phyloP scores from a whole-genome alignment of 1,139 yeast genomes.

The Zhuliangozyma blackwelliae region DNA sequence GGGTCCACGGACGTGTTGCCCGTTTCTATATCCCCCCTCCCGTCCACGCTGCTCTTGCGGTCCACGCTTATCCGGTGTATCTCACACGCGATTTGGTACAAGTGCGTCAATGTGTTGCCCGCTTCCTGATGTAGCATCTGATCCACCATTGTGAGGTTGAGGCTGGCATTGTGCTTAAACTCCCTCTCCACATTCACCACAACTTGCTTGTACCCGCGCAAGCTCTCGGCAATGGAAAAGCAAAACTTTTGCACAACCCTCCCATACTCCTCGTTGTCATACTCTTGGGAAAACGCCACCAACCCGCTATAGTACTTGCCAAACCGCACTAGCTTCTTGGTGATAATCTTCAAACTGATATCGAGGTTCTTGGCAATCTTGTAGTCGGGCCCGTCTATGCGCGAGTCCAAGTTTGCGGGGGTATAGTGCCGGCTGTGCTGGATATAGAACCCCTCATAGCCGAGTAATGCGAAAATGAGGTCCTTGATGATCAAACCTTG shows the following conservation, averaged over 20 bases:
- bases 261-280: slow-evolving; percentile 57
- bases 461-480: slow-evolving; percentile 61
- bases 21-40: neutral
- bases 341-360: slow-evolving; percentile 68
- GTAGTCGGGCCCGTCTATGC: slow-evolving; percentile 70
- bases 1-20: slow-evolving; percentile 14
- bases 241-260: slow-evolving; percentile 73
- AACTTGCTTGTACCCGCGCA: slow-evolving; percentile 44
- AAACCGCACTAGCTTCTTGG: slow-evolving; percentile 53
- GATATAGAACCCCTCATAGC: slow-evolving; percentile 77
- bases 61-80: slow-evolving; percentile 39
- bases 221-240: slow-evolving; percentile 47
- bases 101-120: slow-evolving; percentile 39
- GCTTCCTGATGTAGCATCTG: slow-evolving; percentile 28
- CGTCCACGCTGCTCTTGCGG: slow-evolving; percentile 9
- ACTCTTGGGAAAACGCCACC: slow-evolving; percentile 51
- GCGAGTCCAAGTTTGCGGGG: slow-evolving; percentile 27
- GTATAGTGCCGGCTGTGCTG: slow-evolving; percentile 63
- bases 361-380: slow-evolving; percentile 70
- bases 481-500: slow-evolving; percentile 74
- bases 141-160: slow-evolving; percentile 33
- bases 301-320: slow-evolving; percentile 64
- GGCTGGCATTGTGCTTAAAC: slow-evolving; percentile 38
- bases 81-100: slow-evolving; percentile 50
- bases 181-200: slow-evolving; percentile 53